Evolutionary conservation across 805 yeast species (phyloP).

Genomic region (Crinitomyces ghanaensis): DNA sequence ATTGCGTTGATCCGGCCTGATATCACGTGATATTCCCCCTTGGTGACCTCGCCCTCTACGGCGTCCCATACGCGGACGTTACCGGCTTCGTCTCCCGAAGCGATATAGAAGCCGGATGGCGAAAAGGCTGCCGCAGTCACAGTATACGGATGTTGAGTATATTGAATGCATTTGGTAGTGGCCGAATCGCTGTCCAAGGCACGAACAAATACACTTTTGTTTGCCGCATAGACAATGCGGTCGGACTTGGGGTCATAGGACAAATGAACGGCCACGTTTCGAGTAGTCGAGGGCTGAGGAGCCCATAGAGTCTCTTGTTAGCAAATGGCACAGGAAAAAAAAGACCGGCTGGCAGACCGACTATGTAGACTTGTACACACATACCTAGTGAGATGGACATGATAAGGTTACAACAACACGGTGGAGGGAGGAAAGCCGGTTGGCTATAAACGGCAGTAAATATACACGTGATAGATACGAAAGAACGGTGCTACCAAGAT

Average conservation of each 20-base stretch:
- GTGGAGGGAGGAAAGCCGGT: conserved; percentile 1
- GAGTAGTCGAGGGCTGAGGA: conserved; percentile 68
- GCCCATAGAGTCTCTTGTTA: conserved; percentile 37
- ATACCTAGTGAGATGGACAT: conserved; percentile 10
- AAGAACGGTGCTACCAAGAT: background rate
- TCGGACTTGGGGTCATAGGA: conserved; percentile 62
- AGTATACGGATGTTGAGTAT: conserved; percentile 53
- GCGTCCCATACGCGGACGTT: conserved; percentile 79
- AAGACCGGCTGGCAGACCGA: no score
- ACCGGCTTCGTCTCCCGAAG: conserved; percentile 89
- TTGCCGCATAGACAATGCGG: conserved; percentile 69
- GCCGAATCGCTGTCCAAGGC: conserved; percentile 43
- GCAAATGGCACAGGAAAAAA: conserved; percentile 9
- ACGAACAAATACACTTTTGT: conserved; percentile 67
- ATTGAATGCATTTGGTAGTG: conserved; percentile 60
- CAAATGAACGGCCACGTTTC: conserved; percentile 59
- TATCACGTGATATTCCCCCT: conserved; percentile 71
- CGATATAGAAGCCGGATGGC: conserved; percentile 82
- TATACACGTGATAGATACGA: background rate
- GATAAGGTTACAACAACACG: no score
- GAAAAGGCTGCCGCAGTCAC: conserved; percentile 82
- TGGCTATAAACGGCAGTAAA: background rate
- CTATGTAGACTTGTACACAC: no score
- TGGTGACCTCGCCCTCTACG: conserved; percentile 44
- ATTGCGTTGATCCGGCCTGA: conserved; percentile 73